phyloP scores from a whole-genome alignment of 1,139 yeast species.

The Kluyveromyces sp. region DNA sequence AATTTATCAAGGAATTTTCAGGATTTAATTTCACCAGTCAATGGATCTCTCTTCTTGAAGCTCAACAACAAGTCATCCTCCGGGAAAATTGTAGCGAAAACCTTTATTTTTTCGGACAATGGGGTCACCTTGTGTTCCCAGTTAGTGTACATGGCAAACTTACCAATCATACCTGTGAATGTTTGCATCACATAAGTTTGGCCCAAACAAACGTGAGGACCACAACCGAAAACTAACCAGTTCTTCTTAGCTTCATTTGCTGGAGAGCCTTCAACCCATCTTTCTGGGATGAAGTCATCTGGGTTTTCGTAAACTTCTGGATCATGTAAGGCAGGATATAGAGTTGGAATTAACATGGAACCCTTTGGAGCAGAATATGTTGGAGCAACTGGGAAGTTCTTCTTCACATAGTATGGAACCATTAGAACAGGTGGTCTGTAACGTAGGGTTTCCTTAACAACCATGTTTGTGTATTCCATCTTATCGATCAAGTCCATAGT shows the following conservation, averaged over 20 bases:
- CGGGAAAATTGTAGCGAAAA: slow-evolving; percentile 97
- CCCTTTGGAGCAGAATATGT: slow-evolving; percentile 92
- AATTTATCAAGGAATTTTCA: not conserved
- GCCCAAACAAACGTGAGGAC: slow-evolving; percentile 94
- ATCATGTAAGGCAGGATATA: slow-evolving; percentile 93
- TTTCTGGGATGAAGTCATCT: slow-evolving; percentile 87
- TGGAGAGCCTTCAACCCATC: slow-evolving; percentile 72
- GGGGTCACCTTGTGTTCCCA: slow-evolving; percentile 77
- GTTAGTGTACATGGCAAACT: slow-evolving; percentile 71
- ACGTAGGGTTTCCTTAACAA: slow-evolving; percentile 85
- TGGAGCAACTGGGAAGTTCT: slow-evolving; percentile 73
- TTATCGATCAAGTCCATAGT: slow-evolving; percentile 66
- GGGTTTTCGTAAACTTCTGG: slow-evolving; percentile 94
- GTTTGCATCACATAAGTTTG: slow-evolving; percentile 88
- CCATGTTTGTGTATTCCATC: slow-evolving; percentile 84
- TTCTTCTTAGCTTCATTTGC: slow-evolving; percentile 66
- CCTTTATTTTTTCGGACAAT: slow-evolving; percentile 82
- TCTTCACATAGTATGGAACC: slow-evolving; percentile 94
- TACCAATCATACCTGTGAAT: slow-evolving; percentile 85
- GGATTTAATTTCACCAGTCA: slow-evolving; percentile 25
- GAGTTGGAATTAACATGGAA: slow-evolving; percentile 89
- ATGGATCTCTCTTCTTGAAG: slow-evolving; percentile 56
- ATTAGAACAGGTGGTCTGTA: slow-evolving; percentile 95
- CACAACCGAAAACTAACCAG: slow-evolving; percentile 96
- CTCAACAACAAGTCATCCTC: slow-evolving; percentile 82